Evolutionary conservation across 1,284 basidiomycete genomes (phyloP).

Genomic region (Mycena citricolor): DNA sequence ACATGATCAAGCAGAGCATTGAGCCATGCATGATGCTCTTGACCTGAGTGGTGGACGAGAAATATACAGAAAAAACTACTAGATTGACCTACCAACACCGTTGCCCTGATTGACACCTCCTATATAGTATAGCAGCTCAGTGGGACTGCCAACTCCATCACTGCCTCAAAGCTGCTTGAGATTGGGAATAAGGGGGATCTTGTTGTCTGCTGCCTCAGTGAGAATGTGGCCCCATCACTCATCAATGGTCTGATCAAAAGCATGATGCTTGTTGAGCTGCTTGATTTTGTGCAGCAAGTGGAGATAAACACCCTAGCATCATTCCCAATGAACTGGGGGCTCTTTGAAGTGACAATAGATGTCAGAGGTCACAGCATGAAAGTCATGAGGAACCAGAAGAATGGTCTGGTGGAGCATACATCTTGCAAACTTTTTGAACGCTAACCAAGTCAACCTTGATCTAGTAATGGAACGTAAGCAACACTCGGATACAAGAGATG

Average conservation of each 20-base stretch:
- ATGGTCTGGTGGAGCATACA: conserved; percentile 2
- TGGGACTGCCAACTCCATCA: too few species aligned
- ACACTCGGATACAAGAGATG: not conserved
- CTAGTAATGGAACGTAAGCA: not conserved
- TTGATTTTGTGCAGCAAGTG: not conserved
- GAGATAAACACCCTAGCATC: not conserved
- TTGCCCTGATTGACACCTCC: too few species aligned
- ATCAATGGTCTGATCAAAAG: too few species aligned
- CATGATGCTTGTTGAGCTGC: not conserved
- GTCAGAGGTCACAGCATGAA: not conserved
- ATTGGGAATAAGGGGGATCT: not conserved
- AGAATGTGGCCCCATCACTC: too few species aligned
- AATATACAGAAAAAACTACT: too few species aligned
- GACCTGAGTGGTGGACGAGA: too few species aligned
- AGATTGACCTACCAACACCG: too few species aligned
- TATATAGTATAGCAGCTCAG: too few species aligned
- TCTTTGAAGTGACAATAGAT: conserved; percentile 1
- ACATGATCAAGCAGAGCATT: too few species aligned
- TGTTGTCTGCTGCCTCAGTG: too few species aligned
- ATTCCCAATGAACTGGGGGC: not conserved
- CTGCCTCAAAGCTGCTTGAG: too few species aligned
- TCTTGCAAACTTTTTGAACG: not conserved
- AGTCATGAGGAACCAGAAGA: conserved; percentile 7
- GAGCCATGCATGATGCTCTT: too few species aligned
- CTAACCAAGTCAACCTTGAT: not conserved